Evolutionary conservation across 2,329 filamentous ascomycete species (phyloP).

Genomic region (Alternaria solani): DNA sequence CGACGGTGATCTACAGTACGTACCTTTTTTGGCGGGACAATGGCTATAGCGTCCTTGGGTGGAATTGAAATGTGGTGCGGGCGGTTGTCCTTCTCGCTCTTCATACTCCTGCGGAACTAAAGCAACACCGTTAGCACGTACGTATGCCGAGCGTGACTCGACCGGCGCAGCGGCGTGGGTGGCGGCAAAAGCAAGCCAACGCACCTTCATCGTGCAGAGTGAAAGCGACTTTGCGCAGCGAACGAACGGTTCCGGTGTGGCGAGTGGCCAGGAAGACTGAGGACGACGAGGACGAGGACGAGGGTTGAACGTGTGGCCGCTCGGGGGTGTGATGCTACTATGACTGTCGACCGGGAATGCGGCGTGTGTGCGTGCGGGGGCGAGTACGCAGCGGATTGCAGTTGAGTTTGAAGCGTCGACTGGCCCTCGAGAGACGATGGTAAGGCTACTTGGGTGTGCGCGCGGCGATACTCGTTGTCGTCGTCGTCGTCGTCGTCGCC

Average conservation of each 20-base stretch:
- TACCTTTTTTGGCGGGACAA: slow-evolving; percentile 93
- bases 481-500: neutral
- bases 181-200: slow-evolving; percentile 11
- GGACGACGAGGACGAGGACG: neutral
- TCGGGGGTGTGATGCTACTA: slow-evolving; percentile 1
- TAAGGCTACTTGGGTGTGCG: slow-evolving; percentile 5
- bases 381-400: slow-evolving; percentile 14
- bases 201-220: slow-evolving; percentile 30
- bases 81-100: slow-evolving; percentile 82
- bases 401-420: slow-evolving; percentile 7
- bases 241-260: slow-evolving; percentile 13
- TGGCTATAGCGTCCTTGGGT: slow-evolving; percentile 85
- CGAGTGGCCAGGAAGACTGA: slow-evolving; percentile 8
- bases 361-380: slow-evolving; percentile 19
- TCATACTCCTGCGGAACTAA: slow-evolving; percentile 82
- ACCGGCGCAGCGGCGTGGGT: slow-evolving; percentile 13
- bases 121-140: slow-evolving; percentile 35
- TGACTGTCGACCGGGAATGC: slow-evolving; percentile 15
- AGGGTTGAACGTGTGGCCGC: neutral
- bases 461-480: neutral
- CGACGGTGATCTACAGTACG: slow-evolving; percentile 20
- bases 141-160: slow-evolving; percentile 32
- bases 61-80: slow-evolving; percentile 78
- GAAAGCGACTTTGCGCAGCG: slow-evolving; percentile 26
- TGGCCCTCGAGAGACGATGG: slow-evolving; percentile 7